Percentiles rank a stretch among this genome's conserved stretches.
These are phyloP conservation scores for Rostrohypoxylon terebratum DNA, from an alignment of 495 filamentous ascomycete genomes.

Conservation along the genomic window DNA sequence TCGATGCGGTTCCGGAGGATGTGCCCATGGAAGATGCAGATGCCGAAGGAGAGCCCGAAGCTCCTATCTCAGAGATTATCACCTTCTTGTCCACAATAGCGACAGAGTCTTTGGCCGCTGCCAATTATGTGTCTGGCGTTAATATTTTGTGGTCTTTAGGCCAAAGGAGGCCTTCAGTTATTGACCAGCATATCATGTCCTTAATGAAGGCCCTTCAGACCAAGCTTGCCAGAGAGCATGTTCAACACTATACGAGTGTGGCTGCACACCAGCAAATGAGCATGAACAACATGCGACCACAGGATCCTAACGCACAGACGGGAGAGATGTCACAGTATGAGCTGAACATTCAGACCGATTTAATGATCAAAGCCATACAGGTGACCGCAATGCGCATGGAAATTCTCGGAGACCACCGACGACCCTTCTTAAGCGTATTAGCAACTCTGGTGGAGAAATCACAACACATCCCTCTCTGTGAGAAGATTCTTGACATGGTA, in stretches of 20 bases:
- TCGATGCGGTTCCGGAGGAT: conserved; percentile 91
- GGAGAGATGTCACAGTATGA: conserved; percentile 78
- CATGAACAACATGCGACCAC: conserved; percentile 55
- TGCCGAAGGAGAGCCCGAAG: conserved; percentile 80
- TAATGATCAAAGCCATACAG: conserved; percentile 95
- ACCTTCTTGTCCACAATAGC: conserved; percentile 83
- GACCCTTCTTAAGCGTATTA: conserved; percentile 93
- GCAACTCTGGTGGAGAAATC: conserved; percentile 96
- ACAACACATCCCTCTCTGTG: conserved; percentile 81
- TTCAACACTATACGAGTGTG: conserved; percentile 74
- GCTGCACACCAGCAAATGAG: conserved; percentile 56
- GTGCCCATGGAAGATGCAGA: conserved; percentile 89
- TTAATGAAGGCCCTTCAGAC: conserved; percentile 93
- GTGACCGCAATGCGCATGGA: conserved; percentile 92
- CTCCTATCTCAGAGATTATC: conserved; percentile 80
- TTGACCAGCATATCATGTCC: conserved; percentile 86
- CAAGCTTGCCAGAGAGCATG: conserved; percentile 95
- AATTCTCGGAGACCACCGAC: conserved; percentile 87
- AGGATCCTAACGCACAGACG: conserved; percentile 61
- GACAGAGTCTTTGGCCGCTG: conserved; percentile 80
- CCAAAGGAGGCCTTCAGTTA: conserved; percentile 81
- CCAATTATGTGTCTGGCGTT: conserved; percentile 84
- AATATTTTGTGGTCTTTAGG: conserved; percentile 93
- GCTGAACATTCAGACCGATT: conserved; percentile 81
- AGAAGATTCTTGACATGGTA: conserved; percentile 93